These are phyloP conservation scores for Dalbergia cochinchinensis DNA, from an alignment of 306 rosid genomes.

Conservation along the genomic window DNA sequence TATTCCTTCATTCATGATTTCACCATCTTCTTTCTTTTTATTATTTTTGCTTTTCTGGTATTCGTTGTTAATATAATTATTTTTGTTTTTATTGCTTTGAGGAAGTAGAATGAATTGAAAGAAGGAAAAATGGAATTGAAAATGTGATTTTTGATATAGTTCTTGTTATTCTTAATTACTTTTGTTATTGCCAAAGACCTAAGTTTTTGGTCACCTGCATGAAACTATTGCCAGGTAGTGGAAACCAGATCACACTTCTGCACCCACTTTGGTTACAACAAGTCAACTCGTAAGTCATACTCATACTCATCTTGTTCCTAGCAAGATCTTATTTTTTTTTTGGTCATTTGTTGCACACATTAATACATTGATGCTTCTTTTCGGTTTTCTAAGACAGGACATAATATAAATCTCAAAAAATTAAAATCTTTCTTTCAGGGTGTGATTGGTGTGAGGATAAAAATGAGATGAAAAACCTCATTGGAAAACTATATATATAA, in stretches of 20 bases:
- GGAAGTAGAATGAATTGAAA: background rate
- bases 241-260: conserved; percentile 61
- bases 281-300: conserved; percentile 61
- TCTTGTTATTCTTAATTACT: background rate
- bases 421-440: too few relatives aligned
- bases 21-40: too few relatives aligned
- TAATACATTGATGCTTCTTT: background rate
- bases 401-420: background rate
- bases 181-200: background rate
- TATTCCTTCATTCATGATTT: background rate
- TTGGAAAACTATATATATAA: too few relatives aligned
- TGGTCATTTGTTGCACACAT: background rate
- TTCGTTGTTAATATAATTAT: background rate
- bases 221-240: conserved; percentile 54
- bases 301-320: conserved; percentile 23
- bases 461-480: too few relatives aligned
- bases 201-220: background rate
- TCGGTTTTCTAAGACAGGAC: background rate
- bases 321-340: background rate
- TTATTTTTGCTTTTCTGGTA: background rate
- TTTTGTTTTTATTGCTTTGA: background rate
- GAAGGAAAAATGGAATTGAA: background rate
- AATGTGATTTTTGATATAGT: background rate
- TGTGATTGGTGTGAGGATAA: too few relatives aligned
- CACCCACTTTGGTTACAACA: conserved; percentile 62